Evolutionary conservation across 2,329 filamentous ascomycete genomes (phyloP).

Genomic region (Botrytis sinoallii): DNA sequence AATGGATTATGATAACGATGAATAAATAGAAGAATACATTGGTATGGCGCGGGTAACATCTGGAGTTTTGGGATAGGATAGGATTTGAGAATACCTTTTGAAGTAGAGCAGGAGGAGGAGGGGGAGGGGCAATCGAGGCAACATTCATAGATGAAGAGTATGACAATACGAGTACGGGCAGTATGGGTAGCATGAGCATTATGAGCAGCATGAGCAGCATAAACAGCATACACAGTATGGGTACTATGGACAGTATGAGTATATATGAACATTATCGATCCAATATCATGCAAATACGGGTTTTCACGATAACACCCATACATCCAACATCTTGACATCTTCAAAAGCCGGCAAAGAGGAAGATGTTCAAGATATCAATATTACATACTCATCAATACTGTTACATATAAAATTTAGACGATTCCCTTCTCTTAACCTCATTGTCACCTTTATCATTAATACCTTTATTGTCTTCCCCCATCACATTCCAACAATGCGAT

Average conservation of each 20-base stretch:
- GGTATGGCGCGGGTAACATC: not conserved
- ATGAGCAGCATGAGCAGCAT: not conserved
- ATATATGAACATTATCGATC: not conserved
- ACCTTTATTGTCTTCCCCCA: not conserved
- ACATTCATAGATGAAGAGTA: not conserved
- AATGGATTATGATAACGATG: not conserved
- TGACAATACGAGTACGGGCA: not conserved
- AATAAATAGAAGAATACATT: not conserved
- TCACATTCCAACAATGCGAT: not conserved
- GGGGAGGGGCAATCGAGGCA: not conserved
- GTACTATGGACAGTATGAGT: not conserved
- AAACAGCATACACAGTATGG: too few relatives aligned
- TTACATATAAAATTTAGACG: not conserved
- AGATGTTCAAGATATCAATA: not conserved
- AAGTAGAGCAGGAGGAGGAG: not conserved
- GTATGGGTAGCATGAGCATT: not conserved
- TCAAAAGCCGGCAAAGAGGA: not conserved
- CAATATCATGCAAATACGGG: not conserved
- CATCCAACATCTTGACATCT: not conserved
- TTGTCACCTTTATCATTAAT: not conserved
- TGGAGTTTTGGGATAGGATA: not conserved
- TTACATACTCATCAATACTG: not conserved
- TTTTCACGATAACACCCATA: not conserved
- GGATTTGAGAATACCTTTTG: not conserved
- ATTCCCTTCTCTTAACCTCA: not conserved